phyloP scores from a whole-genome alignment of 148 eudicot genomes.

The Rhododendron simsii region DNA sequence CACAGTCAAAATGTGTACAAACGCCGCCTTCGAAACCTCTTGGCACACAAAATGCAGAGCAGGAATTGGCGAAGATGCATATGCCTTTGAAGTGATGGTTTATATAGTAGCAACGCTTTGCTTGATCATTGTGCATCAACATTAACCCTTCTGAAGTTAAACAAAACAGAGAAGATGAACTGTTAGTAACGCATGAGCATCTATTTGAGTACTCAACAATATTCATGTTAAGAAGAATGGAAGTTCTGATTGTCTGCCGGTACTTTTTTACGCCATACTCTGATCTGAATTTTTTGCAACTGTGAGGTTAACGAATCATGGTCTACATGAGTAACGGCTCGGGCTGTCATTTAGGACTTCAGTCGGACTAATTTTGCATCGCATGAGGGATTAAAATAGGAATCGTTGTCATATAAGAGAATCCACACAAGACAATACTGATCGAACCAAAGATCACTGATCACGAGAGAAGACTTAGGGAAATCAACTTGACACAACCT shows the following conservation, averaged over 20 bases:
- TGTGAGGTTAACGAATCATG: background rate
- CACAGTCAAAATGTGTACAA: background rate
- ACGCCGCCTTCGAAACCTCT: constrained; percentile 1
- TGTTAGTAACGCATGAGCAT: background rate
- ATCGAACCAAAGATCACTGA: too few species aligned
- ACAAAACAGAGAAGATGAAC: background rate
- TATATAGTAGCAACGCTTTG: constrained; percentile 3
- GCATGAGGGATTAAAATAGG: background rate
- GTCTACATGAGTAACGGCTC: background rate
- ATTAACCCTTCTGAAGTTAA: background rate
- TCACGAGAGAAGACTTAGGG: too few species aligned
- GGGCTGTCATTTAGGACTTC: background rate
- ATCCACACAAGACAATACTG: too few species aligned
- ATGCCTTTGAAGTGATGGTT: constrained; percentile 1
- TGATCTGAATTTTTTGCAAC: too few species aligned
- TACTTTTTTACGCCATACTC: too few species aligned
- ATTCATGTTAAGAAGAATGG: too few species aligned
- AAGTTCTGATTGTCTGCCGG: too few species aligned
- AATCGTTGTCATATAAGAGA: too few species aligned
- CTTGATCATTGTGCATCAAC: background rate
- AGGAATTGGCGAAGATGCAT: background rate
- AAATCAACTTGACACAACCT: too few species aligned
- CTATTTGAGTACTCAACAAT: too few species aligned
- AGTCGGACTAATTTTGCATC: background rate
- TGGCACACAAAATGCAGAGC: background rate